Base-by-base conservation (phyloP, 1,284 basidiomycete species). In the Apiotrichum siamense region DNA sequence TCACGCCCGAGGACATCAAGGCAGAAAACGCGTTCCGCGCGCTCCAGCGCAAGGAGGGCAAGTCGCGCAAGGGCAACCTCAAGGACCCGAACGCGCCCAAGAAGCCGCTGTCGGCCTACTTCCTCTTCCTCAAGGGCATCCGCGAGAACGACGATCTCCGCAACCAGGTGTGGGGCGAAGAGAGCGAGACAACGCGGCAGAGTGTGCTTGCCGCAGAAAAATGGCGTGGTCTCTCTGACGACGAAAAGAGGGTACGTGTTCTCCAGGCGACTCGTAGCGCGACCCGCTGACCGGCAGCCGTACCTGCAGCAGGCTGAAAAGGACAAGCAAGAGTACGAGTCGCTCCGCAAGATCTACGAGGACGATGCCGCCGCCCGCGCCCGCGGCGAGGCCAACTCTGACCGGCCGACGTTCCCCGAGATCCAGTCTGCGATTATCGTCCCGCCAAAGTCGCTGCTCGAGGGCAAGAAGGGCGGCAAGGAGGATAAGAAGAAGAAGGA, bases 71-170 rank as follows among this genome's bases (percentile, higher is more conserved):
- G 79, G 86, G 87, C 57, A 96, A 97, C 73, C 86, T 97, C 74
- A 94, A 94, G 77, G 91, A 97, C 69, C 91, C 91, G 25, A 93
- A 96, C 67, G 92, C 90, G 18, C 92, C 92, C 10, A 93, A 93
- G 83, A 94, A 94, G 74, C 92, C 92, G 3, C 81, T 96, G 26
- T 87, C 84, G 63, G 91, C 92, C 3, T 97, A 96, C 70, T 96
- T 96, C 64, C 86, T 94, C 82, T 97, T 93, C 78, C 75, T 96
- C 57, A 88, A 92, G 70, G 82, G 84, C 43, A 92, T 93, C 63
- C 80, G 90, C 57, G 83, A 87, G 65, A 67, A 72, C 54, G 80
- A 82, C 13, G 77, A 78, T 36, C 75, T 90, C 29, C 85, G 88
- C 18, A 79, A 75, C 58, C 84, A 86, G 21, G 84, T 96, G 17